Conservation (phyloP, 2,329 filamentous ascomycete species). For the Sporothrix variecibatus region DNA sequence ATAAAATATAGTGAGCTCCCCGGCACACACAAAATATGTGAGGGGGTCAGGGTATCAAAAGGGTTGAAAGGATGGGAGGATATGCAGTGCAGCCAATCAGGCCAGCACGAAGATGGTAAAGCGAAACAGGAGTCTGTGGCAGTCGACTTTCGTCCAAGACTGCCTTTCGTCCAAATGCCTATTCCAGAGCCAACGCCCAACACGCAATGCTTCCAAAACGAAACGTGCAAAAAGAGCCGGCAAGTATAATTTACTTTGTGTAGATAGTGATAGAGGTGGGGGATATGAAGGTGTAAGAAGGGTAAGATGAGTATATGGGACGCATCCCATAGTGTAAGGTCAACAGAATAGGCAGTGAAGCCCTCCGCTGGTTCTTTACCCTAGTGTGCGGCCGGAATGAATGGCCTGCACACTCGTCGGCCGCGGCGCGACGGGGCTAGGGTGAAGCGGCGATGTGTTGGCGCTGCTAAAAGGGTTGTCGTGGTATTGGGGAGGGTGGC, state of each 20-base stretch:
- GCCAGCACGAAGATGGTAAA: neutral
- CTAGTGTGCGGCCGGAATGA: slow-evolving; percentile 55
- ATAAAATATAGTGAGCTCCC: neutral
- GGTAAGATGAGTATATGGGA: neutral
- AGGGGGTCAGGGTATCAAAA: slow-evolving; percentile 7
- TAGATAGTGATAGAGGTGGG: neutral
- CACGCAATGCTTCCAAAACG: slow-evolving; percentile 31
- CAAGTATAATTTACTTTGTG: slow-evolving; percentile 6
- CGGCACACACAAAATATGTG: neutral
- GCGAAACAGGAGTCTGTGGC: neutral
- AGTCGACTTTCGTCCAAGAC: neutral
- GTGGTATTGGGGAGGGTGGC: slow-evolving; percentile 42
- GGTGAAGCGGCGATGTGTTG: slow-evolving; percentile 41
- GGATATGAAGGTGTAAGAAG: neutral
- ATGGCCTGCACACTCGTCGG: slow-evolving; percentile 50
- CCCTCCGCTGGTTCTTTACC: slow-evolving; percentile 36
- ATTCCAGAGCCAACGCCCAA: slow-evolving; percentile 30
- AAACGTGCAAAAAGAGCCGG: slow-evolving; percentile 28
- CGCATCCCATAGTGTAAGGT: neutral
- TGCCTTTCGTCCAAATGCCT: slow-evolving; percentile 12
- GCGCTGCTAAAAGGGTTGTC: slow-evolving; percentile 43
- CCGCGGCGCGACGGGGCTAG: slow-evolving; percentile 42
- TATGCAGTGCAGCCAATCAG: neutral
- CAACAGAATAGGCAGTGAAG: slow-evolving; percentile 16
- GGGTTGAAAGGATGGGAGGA: neutral